These are phyloP conservation scores for Platanus orientalis DNA, from an alignment of 164 flowering plant genomes.

Conservation along the genomic window DNA sequence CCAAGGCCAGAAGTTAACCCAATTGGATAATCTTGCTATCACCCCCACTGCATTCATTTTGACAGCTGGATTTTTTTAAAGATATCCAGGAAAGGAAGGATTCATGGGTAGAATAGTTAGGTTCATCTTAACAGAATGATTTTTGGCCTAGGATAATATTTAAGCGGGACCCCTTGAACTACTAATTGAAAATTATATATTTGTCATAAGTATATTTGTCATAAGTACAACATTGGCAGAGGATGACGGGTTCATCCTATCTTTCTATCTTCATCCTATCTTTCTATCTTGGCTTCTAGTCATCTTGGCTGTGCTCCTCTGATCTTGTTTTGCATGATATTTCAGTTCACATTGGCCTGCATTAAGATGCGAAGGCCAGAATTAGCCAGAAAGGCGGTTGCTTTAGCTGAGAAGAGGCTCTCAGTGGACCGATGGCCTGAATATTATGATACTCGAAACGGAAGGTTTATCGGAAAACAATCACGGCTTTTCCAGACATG, in stretches of 20 bases:
- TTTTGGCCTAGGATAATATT: too few species aligned
- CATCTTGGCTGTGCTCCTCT: not conserved
- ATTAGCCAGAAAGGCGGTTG: conserved; percentile 52
- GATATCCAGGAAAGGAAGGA: too few species aligned
- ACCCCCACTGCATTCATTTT: too few species aligned
- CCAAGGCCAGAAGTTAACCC: not conserved
- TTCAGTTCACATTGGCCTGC: conserved; percentile 71
- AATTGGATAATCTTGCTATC: not conserved
- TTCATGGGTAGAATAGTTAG: too few species aligned
- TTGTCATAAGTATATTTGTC: not conserved
- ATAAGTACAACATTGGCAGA: not conserved
- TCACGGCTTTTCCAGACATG: conserved; percentile 70
- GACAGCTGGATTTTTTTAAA: too few species aligned
- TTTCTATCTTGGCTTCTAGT: not conserved
- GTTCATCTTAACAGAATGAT: too few species aligned
- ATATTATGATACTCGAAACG: conserved; percentile 62
- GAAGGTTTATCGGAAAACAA: conserved; percentile 67
- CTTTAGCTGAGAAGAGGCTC: conserved; percentile 53
- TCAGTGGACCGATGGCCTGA: conserved; percentile 63
- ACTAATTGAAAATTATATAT: too few species aligned
- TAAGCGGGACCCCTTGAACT: too few species aligned
- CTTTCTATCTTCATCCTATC: too few species aligned
- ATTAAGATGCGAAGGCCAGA: conserved; percentile 66
- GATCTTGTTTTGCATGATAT: conserved; percentile 1
- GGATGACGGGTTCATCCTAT: not conserved